These are phyloP conservation scores for Dillenia turbinata DNA, from an alignment of 164 flowering plant genomes.

Conservation along the genomic window DNA sequence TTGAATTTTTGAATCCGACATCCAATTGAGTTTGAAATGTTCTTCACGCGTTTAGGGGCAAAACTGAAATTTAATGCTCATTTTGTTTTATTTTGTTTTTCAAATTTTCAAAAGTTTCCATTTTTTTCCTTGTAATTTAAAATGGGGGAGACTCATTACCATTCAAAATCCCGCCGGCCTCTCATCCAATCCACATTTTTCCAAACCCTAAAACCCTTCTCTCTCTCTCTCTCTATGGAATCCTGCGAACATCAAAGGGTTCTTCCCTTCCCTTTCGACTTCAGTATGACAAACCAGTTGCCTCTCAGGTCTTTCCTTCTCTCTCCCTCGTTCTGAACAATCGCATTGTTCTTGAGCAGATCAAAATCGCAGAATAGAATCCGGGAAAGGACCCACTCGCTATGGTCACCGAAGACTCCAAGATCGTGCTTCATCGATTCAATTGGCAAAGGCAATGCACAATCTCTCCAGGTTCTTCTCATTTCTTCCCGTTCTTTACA, in stretches of 20 bases:
- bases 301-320: constrained; percentile 54
- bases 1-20: no score
- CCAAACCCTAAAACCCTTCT: no score
- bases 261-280: constrained; percentile 91
- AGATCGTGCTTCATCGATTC: constrained; percentile 84
- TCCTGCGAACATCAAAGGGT: constrained; percentile 47
- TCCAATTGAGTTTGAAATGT: no score
- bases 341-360: constrained; percentile 24
- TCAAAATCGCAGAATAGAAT: constrained; percentile 91
- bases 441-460: constrained; percentile 98
- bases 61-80: background rate
- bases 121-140: no score
- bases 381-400: constrained; percentile 97
- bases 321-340: background rate
- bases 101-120: background rate
- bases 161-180: no score
- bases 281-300: constrained; percentile 87
- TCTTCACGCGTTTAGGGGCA: no score
- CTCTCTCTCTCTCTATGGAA: constrained; percentile 42
- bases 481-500: background rate
- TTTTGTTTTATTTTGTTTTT: constrained; percentile 6
- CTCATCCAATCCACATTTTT: no score
- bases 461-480: constrained; percentile 56
- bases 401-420: constrained; percentile 92
- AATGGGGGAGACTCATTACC: no score